Conservation (phyloP, 768 basidiomycete species). For the Boletus huronensis region DNA sequence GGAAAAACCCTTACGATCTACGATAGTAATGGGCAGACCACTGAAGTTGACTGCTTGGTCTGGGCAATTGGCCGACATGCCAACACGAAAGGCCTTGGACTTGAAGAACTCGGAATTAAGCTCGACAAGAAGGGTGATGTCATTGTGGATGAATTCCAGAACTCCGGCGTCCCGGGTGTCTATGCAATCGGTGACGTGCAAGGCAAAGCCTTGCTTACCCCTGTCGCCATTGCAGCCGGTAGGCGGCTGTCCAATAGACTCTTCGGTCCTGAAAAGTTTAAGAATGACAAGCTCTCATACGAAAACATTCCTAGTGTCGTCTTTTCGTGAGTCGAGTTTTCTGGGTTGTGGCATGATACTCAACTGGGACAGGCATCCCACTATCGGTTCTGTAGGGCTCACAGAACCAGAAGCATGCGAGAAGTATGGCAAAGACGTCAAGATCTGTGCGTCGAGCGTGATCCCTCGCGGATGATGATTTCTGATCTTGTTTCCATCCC, state of each 20-base stretch:
- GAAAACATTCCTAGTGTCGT: constrained; percentile 92
- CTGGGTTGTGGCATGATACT: constrained; percentile 4
- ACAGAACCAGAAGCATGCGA: constrained; percentile 88
- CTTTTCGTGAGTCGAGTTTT: constrained; percentile 71
- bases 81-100: constrained; percentile 72
- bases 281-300: constrained; percentile 84
- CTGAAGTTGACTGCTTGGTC: constrained; percentile 83
- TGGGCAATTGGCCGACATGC: constrained; percentile 95
- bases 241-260: constrained; percentile 84
- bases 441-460: constrained; percentile 68
- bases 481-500: constrained; percentile 1
- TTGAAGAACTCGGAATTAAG: constrained; percentile 75
- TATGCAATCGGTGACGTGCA: constrained; percentile 89
- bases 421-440: constrained; percentile 85
- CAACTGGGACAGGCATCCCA: constrained; percentile 66
- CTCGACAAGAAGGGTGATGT: constrained; percentile 78
- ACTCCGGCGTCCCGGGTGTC: constrained; percentile 65
- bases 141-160: constrained; percentile 89
- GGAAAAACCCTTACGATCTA: constrained; percentile 73
- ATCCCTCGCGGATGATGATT: background rate
- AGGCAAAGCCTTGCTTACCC: constrained; percentile 91
- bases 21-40: constrained; percentile 66
- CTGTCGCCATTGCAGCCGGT: constrained; percentile 96
- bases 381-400: constrained; percentile 92
- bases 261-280: constrained; percentile 84